Conservation (phyloP, 257 asterid species). For the Fraxinus americana region DNA sequence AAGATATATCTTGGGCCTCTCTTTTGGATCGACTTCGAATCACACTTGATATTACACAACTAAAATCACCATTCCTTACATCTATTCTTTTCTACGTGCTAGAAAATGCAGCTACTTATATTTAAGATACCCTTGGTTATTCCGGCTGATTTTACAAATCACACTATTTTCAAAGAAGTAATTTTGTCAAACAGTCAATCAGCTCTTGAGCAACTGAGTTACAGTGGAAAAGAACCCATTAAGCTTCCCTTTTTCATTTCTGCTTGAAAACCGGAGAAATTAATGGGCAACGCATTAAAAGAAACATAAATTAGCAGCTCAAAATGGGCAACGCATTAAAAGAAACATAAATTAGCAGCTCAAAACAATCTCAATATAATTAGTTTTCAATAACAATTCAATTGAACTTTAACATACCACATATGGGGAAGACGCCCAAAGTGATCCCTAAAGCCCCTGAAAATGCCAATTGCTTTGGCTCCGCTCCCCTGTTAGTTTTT, state of each 20-base stretch:
- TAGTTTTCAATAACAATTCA: slow-evolving; percentile 1
- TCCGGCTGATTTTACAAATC: neutral
- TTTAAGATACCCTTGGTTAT: neutral
- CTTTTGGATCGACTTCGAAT: neutral
- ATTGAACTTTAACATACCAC: slow-evolving; percentile 50
- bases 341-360: slow-evolving; percentile 3
- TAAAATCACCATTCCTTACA: neutral
- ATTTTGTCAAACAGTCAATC: neutral
- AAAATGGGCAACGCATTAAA: neutral
- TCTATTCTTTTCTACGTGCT: neutral
- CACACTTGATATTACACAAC: neutral
- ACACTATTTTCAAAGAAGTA: neutral
- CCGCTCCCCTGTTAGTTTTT: slow-evolving; percentile 68
- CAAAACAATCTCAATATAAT: slow-evolving; percentile 7
- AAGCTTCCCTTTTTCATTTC: neutral
- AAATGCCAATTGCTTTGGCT: slow-evolving; percentile 88
- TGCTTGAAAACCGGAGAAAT: neutral
- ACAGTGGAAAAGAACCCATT: neutral
- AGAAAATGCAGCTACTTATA: neutral
- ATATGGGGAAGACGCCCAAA: slow-evolving; percentile 83
- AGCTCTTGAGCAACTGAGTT: neutral
- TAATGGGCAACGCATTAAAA: neutral
- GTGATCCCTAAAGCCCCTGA: slow-evolving; percentile 87
- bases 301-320: slow-evolving; percentile 2
- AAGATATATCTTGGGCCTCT: neutral